Conservation (phyloP, 208 protist genomes). For the Trypanosomatidae sp. region DNA sequence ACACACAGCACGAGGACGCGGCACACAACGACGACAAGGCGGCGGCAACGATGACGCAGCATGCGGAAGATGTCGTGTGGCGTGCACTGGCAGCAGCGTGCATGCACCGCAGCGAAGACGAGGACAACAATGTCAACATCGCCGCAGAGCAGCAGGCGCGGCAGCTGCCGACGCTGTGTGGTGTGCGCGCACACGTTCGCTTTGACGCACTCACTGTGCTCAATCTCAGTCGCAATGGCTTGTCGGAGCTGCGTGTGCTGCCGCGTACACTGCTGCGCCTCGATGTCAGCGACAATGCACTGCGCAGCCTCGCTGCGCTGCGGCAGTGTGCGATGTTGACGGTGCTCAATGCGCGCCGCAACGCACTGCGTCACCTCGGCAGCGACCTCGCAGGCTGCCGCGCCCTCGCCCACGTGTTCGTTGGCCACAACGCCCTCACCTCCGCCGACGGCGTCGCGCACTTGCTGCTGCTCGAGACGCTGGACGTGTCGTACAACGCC, state of each 20-base stretch:
- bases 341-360: conserved; percentile 67
- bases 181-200: conserved; percentile 3
- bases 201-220: conserved; percentile 63
- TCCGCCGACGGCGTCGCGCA: conserved; percentile 56
- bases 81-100: background rate
- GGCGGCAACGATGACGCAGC: no score
- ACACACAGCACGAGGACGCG: no score
- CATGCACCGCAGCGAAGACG: background rate
- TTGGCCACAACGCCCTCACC: conserved; percentile 58
- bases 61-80: background rate
- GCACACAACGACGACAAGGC: no score
- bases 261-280: conserved; percentile 60
- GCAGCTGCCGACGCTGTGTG: conserved; percentile 7
- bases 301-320: conserved; percentile 31
- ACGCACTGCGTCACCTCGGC: conserved; percentile 20
- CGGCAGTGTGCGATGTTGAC: conserved; percentile 58
- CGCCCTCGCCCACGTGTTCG: conserved; percentile 60
- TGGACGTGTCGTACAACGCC: conserved; percentile 66
- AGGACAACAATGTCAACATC: conserved; percentile 1
- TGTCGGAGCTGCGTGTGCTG: conserved; percentile 23
- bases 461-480: conserved; percentile 72
- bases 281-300: conserved; percentile 68
- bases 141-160: conserved; percentile 4
- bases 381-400: conserved; percentile 31
- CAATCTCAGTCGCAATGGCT: conserved; percentile 41